phyloP scores from a whole-genome alignment of 805 yeast genomes.

The Candida manassasensis region DNA sequence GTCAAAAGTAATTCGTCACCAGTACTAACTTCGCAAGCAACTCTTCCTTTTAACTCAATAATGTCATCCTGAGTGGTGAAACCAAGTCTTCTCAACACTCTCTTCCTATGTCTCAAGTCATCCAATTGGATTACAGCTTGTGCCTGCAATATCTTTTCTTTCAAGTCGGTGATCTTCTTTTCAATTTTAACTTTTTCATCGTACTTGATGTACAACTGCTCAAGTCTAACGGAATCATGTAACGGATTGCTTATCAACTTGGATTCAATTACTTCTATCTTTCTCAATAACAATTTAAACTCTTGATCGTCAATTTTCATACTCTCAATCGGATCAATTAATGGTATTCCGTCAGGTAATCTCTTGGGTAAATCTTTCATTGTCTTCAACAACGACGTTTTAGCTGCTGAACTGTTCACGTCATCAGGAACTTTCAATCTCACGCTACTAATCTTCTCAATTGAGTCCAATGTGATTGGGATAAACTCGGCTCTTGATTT shows the following conservation, averaged over 20 bases:
- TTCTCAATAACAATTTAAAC: constrained; percentile 64
- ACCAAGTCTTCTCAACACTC: constrained; percentile 88
- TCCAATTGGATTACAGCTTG: constrained; percentile 91
- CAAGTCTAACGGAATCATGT: constrained; percentile 54
- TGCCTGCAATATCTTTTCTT: constrained; percentile 70
- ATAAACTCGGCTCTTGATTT: constrained; percentile 68
- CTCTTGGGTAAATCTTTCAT: constrained; percentile 75
- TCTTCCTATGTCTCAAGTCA: constrained; percentile 85
- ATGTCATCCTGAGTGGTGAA: constrained; percentile 84
- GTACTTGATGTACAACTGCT: constrained; percentile 61
- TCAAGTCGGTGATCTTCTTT: constrained; percentile 52
- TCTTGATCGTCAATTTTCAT: constrained; percentile 89
- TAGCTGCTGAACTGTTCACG: constrained; percentile 51
- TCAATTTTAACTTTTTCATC: constrained; percentile 58
- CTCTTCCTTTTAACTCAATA: constrained; percentile 94
- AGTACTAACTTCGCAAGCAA: constrained; percentile 92
- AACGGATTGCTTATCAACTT: constrained; percentile 69
- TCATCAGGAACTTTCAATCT: constrained; percentile 80
- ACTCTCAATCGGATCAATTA: constrained; percentile 82
- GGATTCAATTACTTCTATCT: constrained; percentile 77
- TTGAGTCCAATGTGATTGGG: constrained; percentile 79
- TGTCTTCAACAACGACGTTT: constrained; percentile 62
- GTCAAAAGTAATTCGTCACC: constrained; percentile 85
- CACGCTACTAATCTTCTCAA: constrained; percentile 70
- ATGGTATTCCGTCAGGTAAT: constrained; percentile 88